Base-by-base conservation (phyloP, 2,329 filamentous ascomycete genomes). In the Samsoniella hepiali region DNA sequence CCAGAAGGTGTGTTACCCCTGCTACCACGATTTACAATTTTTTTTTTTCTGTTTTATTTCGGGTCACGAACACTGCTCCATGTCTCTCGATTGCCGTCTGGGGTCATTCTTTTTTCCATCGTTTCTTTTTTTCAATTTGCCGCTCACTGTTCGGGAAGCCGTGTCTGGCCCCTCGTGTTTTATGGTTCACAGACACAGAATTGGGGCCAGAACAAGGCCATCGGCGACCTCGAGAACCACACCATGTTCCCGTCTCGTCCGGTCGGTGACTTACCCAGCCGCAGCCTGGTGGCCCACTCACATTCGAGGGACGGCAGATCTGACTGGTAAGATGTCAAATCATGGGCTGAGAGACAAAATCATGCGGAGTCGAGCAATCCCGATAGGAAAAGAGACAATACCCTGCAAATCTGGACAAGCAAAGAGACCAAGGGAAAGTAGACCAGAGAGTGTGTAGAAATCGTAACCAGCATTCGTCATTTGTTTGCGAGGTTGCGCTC, bases 61-160 rank as follows among this genome's bases (percentile, higher is more conserved):
- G n/a, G 54, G 40, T 45, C 54, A 34, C 29, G 27, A 32, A 31
- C 13, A 15, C 54, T 22, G 36, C 7, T 57, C 40, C 54, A 32
- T 57, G 54, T 57, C 40, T 57, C 40, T 57, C 54, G 54, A 57
- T 57, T 57, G 27, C 54, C 54, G 54, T 40, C 54, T 45, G 40
- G 40, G n/a, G 27, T 29, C 36, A 9, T 40, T 34, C 31, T 8
- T 22, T 27, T n/a, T 38, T 22, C n/a, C 22, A 22, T 22, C 22
- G 22, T 36, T 40, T 55, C 29, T 13, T 27, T n/a, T 55, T 55
- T 40, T 55, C n/a, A 27, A 55, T 38, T 42, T 22, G 22, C 13
- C 54, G 38, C 40, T 57, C 13, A 22, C 40, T 55, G 9, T 29
- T 17, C 3, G 32, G 36, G 22, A 22, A 8, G 51, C 11, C 29